Percentiles rank a stretch among this genome's conserved stretches.
Conservation (phyloP, 73 alveolate genomes). For the Paramecium primaurelia region DNA sequence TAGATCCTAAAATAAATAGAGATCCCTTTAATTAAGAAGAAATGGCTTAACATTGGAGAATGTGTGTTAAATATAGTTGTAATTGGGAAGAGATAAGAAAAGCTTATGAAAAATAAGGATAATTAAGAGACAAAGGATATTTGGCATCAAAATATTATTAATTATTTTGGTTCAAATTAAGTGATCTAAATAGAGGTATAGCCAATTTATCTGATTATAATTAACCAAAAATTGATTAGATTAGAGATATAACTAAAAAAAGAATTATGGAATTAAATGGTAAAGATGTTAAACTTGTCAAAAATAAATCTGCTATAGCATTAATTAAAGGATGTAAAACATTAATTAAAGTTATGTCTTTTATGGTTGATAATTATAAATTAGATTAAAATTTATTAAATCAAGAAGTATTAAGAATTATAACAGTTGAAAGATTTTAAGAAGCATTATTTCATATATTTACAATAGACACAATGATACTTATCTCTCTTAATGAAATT, state of each 20-base stretch:
- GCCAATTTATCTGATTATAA: not conserved
- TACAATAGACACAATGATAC: not conserved
- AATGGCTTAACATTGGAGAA: not conserved
- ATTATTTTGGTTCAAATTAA: not conserved
- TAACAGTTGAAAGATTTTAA: not conserved
- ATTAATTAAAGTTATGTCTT: not conserved
- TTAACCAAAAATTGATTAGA: not conserved
- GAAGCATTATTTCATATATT: not conserved
- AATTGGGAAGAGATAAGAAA: slow-evolving; percentile 23
- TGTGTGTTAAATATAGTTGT: not conserved
- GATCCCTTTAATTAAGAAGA: not conserved
- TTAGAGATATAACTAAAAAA: slow-evolving; percentile 38
- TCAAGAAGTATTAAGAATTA: not conserved
- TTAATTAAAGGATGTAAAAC: not conserved
- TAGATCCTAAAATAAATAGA: slow-evolving; percentile 23
- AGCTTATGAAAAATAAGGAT: not conserved
- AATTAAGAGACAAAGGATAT: slow-evolving; percentile 20
- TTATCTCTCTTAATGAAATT: not conserved
- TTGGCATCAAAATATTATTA: not conserved
- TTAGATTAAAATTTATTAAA: not conserved
- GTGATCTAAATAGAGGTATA: not conserved
- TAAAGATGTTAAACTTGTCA: not conserved
- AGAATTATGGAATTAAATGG: slow-evolving; percentile 10
- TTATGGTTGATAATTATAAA: slow-evolving; percentile 7
- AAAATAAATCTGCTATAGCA: not conserved